Percentiles rank a stretch among this genome's conserved stretches.
phyloP scores from a whole-genome alignment of 495 filamentous ascomycete species.

The Astrothelium subdiscretum region DNA sequence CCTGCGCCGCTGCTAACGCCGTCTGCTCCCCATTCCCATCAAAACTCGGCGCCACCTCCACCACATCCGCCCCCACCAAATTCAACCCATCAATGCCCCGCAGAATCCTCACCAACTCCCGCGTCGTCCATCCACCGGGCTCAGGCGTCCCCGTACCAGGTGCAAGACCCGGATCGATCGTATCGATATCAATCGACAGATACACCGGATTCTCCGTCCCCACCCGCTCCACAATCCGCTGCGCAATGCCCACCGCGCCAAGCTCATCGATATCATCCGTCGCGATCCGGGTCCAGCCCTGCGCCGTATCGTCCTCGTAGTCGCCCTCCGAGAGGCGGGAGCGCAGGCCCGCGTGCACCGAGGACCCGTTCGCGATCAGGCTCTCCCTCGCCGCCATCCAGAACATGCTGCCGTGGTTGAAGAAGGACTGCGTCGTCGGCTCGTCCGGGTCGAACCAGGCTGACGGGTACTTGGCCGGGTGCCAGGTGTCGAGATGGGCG shows the following conservation, averaged over 20 bases:
- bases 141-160: conserved; percentile 44
- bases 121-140: conserved; percentile 41
- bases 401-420: conserved; percentile 82
- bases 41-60: conserved; percentile 43
- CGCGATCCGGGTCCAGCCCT: conserved; percentile 33
- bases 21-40: conserved; percentile 38
- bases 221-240: conserved; percentile 34
- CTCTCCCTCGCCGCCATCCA: conserved; percentile 69
- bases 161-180: conserved; percentile 41
- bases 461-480: conserved; percentile 64
- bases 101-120: conserved; percentile 39
- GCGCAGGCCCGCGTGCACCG: conserved; percentile 67
- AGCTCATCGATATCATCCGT: conserved; percentile 41
- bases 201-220: conserved; percentile 32
- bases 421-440: conserved; percentile 51
- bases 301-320: conserved; percentile 49
- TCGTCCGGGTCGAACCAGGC: conserved; percentile 45
- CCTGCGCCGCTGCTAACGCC: conserved; percentile 38
- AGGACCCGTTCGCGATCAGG: conserved; percentile 53
- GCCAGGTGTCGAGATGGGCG: conserved; percentile 64
- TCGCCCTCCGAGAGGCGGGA: conserved; percentile 59
- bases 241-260: conserved; percentile 32
- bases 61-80: conserved; percentile 41
- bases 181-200: conserved; percentile 40
- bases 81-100: conserved; percentile 36